A percentile compares a stretch with the other conserved stretches of the same genome.
These are phyloP conservation scores for Ramaria sp. DNA, from an alignment of 768 basidiomycete species.

Conservation along the genomic window DNA sequence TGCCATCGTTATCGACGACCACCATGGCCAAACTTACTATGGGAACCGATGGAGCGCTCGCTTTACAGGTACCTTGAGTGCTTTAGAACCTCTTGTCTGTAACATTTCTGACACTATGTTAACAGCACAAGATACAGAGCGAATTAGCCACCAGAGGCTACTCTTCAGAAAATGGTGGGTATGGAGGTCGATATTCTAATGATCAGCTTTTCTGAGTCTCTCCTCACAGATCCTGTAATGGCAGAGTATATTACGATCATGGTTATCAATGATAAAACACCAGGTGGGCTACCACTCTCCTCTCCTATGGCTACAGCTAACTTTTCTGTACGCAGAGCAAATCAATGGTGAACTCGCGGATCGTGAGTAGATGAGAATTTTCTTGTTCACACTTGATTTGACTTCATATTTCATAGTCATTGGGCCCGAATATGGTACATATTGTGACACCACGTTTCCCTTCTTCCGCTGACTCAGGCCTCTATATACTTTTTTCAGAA, in stretches of 20 bases:
- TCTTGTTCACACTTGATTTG: not conserved
- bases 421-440: slow-evolving; percentile 71
- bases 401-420: slow-evolving; percentile 34
- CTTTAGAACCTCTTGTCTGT: not conserved
- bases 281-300: slow-evolving; percentile 29
- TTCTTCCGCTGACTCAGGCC: slow-evolving; percentile 11
- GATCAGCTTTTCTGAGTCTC: not conserved
- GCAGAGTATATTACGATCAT: slow-evolving; percentile 93
- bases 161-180: slow-evolving; percentile 6
- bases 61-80: slow-evolving; percentile 13
- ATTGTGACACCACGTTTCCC: slow-evolving; percentile 3
- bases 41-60: slow-evolving; percentile 13
- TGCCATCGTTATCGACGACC: slow-evolving; percentile 6
- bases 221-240: slow-evolving; percentile 66
- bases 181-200: not conserved
- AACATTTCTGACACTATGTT: not conserved
- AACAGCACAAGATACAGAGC: slow-evolving; percentile 2
- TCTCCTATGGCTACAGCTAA: not conserved
- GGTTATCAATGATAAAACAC: slow-evolving; percentile 86
- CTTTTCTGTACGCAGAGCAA: slow-evolving; percentile 41
- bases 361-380: slow-evolving; percentile 29
- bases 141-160: slow-evolving; percentile 6
- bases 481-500: slow-evolving; percentile 32
- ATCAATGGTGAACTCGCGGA: slow-evolving; percentile 85
- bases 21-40: slow-evolving; percentile 12